A percentile compares a stretch with the other conserved stretches of the same genome.
Conservation (phyloP, 2,329 filamentous ascomycete genomes). For the Clarireedia homoeocarpa region DNA sequence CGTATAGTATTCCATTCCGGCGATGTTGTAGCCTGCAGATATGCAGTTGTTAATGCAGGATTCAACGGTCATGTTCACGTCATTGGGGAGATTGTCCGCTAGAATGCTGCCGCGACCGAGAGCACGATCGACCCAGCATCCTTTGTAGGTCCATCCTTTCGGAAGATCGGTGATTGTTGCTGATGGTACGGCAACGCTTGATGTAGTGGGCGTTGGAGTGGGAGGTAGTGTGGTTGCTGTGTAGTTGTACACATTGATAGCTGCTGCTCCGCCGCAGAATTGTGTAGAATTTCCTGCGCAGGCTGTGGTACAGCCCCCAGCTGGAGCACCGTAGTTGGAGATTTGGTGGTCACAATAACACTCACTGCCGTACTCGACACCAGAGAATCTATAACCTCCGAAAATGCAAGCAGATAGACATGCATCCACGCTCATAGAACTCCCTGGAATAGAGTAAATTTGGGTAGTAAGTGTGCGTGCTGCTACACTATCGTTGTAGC, state of each 20-base stretch:
- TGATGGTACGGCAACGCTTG: background rate
- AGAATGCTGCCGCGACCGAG: slow-evolving; percentile 17
- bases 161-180: slow-evolving; percentile 16
- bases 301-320: slow-evolving; percentile 18
- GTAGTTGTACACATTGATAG: slow-evolving; percentile 20
- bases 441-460: slow-evolving; percentile 12
- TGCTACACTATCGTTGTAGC: slow-evolving; percentile 18
- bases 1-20: slow-evolving; percentile 30
- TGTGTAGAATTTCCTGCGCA: slow-evolving; percentile 24
- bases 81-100: slow-evolving; percentile 10
- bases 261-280: slow-evolving; percentile 27
- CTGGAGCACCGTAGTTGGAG: slow-evolving; percentile 4
- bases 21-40: slow-evolving; percentile 20
- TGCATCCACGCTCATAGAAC: slow-evolving; percentile 17
- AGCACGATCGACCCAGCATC: slow-evolving; percentile 20
- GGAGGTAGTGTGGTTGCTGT: slow-evolving; percentile 8
- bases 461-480: slow-evolving; percentile 14
- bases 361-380: slow-evolving; percentile 29
- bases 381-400: slow-evolving; percentile 23
- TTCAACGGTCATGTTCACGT: slow-evolving; percentile 15
- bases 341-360: slow-evolving; percentile 21
- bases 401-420: slow-evolving; percentile 29
- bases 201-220: slow-evolving; percentile 5
- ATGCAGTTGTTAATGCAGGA: slow-evolving; percentile 29
- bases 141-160: slow-evolving; percentile 18